Conservation (phyloP, 768 basidiomycete genomes). For the Lactifluus piperatus region DNA sequence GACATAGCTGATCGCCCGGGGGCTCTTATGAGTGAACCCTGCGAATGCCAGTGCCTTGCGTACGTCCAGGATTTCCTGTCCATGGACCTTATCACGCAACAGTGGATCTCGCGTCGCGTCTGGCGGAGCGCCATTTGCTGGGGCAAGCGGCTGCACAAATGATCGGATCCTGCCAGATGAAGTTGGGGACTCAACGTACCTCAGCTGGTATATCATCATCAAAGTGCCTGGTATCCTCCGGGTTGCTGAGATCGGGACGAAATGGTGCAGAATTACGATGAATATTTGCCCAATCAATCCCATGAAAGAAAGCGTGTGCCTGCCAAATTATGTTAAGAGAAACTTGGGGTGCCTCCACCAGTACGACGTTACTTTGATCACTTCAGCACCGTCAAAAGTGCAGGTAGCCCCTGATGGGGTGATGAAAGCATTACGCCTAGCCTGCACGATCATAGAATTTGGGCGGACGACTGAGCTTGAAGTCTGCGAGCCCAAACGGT, state of each 20-base stretch:
- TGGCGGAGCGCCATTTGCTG: conserved; percentile 75
- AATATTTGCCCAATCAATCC: conserved; percentile 84
- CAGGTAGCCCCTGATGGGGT: conserved; percentile 36
- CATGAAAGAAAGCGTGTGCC: conserved; percentile 86
- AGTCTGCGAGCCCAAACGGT: conserved; percentile 76
- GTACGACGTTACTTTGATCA: conserved; percentile 61
- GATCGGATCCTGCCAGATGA: conserved; percentile 23
- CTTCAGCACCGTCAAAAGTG: conserved; percentile 75
- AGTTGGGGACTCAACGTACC: conserved; percentile 36
- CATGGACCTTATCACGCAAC: conserved; percentile 77
- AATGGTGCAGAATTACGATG: conserved; percentile 82
- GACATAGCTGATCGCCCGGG: conserved; percentile 67
- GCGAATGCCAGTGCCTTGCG: conserved; percentile 89
- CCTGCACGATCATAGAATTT: conserved; percentile 66
- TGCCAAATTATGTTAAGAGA: conserved; percentile 25
- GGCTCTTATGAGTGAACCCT: conserved; percentile 86
- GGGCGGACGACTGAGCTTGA: conserved; percentile 62
- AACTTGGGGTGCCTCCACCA: conserved; percentile 1
- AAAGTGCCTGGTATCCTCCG: conserved; percentile 91
- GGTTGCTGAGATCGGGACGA: conserved; percentile 69
- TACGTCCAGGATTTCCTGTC: conserved; percentile 78
- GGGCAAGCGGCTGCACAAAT: conserved; percentile 69
- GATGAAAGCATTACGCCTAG: conserved; percentile 68
- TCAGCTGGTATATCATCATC: conserved; percentile 90
- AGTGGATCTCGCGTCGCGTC: conserved; percentile 88